These are phyloP conservation scores for Hamigera avellanea DNA, from an alignment of 495 filamentous ascomycete species.

Conservation along the genomic window DNA sequence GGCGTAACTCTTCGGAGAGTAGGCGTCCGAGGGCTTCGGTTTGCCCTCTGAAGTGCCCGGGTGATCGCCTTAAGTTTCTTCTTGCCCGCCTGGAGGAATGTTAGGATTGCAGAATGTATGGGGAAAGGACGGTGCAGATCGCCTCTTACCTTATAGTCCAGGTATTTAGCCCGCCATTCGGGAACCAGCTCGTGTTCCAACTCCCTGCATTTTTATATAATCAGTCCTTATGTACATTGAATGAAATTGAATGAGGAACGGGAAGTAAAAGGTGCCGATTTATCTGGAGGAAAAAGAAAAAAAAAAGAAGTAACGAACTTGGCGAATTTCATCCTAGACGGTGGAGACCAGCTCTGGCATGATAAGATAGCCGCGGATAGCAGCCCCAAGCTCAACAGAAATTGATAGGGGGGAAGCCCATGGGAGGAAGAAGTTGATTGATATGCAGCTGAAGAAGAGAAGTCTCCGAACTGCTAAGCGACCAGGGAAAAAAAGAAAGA, in stretches of 20 bases:
- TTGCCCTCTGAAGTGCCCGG: constrained; percentile 51
- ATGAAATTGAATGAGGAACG: no score
- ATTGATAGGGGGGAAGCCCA: no score
- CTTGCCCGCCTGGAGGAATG: constrained; percentile 49
- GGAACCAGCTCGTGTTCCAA: constrained; percentile 79
- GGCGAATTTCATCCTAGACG: constrained; percentile 47
- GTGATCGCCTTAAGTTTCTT: constrained; percentile 76
- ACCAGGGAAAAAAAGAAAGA: neutral
- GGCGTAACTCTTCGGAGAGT: constrained; percentile 10
- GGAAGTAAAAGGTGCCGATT: constrained; percentile 3
- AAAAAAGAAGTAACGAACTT: constrained; percentile 33
- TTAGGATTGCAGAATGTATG: neutral
- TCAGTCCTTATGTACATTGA: constrained; percentile 4
- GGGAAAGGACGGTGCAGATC: neutral
- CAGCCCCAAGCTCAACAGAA: neutral
- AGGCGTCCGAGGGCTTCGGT: constrained; percentile 46
- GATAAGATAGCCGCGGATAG: constrained; percentile 6
- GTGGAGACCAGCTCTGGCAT: constrained; percentile 5
- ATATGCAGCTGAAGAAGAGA: no score
- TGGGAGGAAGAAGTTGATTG: neutral
- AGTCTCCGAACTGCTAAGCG: no score
- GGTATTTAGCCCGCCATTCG: constrained; percentile 87
- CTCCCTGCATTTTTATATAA: constrained; percentile 42
- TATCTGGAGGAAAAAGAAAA: neutral
- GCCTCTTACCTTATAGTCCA: constrained; percentile 67